These are phyloP conservation scores for Boletus insuetus DNA, from an alignment of 768 basidiomycete genomes.

Conservation along the genomic window DNA sequence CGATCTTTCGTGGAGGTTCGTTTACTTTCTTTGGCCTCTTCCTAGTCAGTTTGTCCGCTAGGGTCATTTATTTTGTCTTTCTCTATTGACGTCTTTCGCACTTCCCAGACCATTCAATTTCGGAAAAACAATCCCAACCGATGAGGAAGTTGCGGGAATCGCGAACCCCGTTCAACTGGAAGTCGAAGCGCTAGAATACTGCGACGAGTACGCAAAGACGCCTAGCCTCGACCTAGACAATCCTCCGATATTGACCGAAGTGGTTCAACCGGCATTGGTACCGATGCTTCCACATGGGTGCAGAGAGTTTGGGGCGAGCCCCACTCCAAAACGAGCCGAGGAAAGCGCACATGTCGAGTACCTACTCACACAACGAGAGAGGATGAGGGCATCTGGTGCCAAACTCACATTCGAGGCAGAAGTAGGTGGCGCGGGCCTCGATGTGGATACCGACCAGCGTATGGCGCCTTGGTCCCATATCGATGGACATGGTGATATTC, in stretches of 20 bases:
- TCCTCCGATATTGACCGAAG: constrained; percentile 9
- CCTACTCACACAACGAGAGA: constrained; percentile 28
- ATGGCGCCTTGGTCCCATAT: neutral
- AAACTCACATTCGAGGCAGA: neutral
- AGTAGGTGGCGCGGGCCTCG: neutral
- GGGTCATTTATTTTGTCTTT: neutral
- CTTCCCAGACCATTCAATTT: constrained; percentile 47
- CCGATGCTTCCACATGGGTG: constrained; percentile 17
- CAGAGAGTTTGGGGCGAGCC: constrained; percentile 26
- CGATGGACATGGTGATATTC: neutral
- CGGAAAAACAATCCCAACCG: constrained; percentile 30
- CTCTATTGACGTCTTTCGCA: neutral
- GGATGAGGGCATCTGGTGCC: constrained; percentile 11
- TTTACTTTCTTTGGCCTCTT: constrained; percentile 5
- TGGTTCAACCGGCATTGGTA: neutral
- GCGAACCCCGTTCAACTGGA: constrained; percentile 10
- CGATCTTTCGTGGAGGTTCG: constrained; percentile 67
- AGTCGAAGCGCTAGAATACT: constrained; percentile 14
- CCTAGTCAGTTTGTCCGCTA: neutral
- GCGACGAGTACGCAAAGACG: constrained; percentile 10
- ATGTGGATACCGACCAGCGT: neutral
- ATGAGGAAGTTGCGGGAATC: constrained; percentile 29
- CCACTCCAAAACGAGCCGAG: constrained; percentile 14
- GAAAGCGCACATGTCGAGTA: constrained; percentile 16
- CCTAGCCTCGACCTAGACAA: constrained; percentile 7